These are phyloP conservation scores for Leptographium galeiforme DNA, from an alignment of 2,329 filamentous ascomycete genomes.

Conservation along the genomic window DNA sequence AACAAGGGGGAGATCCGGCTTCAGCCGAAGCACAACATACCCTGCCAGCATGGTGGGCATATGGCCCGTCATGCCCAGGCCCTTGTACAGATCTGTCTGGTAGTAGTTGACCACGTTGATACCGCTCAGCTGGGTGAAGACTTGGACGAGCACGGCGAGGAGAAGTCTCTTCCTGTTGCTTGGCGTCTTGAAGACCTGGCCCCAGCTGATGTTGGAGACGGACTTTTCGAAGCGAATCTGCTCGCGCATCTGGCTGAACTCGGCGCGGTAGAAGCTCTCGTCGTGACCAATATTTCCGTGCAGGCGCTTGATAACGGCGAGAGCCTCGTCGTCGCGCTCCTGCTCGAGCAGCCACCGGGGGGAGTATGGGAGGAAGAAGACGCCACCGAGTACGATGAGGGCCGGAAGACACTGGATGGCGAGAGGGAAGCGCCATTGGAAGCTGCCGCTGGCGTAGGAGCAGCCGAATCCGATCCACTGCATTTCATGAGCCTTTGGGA, in stretches of 20 bases:
- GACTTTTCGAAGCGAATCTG: too few relatives aligned
- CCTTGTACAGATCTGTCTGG: neutral
- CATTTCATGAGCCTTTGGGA: too few relatives aligned
- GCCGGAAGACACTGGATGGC: conserved; percentile 26
- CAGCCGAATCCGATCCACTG: conserved; percentile 23
- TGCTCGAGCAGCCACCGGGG: conserved; percentile 6
- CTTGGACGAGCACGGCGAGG: conserved; percentile 4
- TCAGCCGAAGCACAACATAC: neutral
- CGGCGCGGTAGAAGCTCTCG: neutral
- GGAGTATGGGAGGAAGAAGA: conserved; percentile 1
- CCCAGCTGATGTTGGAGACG: too few relatives aligned
- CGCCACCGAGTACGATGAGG: conserved; percentile 17
- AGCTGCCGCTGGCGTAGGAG: conserved; percentile 17
- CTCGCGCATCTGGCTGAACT: conserved; percentile 7
- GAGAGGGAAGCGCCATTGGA: conserved; percentile 30
- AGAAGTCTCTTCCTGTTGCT: conserved; percentile 2
- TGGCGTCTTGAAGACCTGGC: too few relatives aligned
- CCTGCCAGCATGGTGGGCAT: neutral
- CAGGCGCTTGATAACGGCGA: conserved; percentile 16
- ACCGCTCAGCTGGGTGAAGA: neutral
- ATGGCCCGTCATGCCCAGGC: neutral
- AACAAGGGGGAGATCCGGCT: neutral
- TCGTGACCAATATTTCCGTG: neutral
- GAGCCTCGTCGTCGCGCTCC: conserved; percentile 22
- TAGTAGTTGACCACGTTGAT: neutral